Conservation (phyloP, 2,329 filamentous ascomycete species). For the Fusarium agapanthi region DNA sequence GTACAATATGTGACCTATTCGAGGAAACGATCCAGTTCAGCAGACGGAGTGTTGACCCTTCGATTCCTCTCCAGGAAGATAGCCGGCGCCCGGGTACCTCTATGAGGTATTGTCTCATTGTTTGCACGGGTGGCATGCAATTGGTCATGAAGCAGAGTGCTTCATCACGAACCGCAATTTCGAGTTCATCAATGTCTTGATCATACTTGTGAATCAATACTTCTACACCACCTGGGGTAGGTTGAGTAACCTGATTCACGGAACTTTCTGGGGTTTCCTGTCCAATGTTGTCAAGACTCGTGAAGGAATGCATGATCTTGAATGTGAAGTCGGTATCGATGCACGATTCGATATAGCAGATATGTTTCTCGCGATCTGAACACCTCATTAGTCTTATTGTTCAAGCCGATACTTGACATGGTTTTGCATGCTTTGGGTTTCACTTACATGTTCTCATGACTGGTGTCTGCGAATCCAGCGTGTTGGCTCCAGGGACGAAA, state of each 20-base stretch:
- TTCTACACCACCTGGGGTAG: constrained; percentile 13
- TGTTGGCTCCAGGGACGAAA: neutral
- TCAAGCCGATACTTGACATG: neutral
- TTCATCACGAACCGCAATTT: neutral
- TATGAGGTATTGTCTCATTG: constrained; percentile 63
- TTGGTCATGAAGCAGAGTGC: constrained; percentile 59
- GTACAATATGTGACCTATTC: constrained; percentile 85
- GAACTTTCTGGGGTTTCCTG: neutral
- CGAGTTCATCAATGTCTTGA: constrained; percentile 38
- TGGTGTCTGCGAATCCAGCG: neutral
- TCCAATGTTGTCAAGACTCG: neutral
- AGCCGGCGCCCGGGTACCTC: constrained; percentile 52
- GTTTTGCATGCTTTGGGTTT: neutral
- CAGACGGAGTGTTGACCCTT: constrained; percentile 71
- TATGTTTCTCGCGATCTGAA: constrained; percentile 29
- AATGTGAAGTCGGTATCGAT: constrained; percentile 10
- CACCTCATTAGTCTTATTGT: neutral
- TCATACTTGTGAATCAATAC: constrained; percentile 39
- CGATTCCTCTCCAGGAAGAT: constrained; percentile 61
- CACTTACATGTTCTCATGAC: constrained; percentile 23
- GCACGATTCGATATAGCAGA: constrained; percentile 26
- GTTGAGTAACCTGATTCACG: neutral
- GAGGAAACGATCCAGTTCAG: constrained; percentile 91
- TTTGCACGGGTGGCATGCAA: constrained; percentile 67
- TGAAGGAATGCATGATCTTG: constrained; percentile 16